Evolutionary conservation across 208 protist genomes (phyloP), one percentile per base, ranked within the genome.

Genomic region (Crithidia brevicula): DNA sequence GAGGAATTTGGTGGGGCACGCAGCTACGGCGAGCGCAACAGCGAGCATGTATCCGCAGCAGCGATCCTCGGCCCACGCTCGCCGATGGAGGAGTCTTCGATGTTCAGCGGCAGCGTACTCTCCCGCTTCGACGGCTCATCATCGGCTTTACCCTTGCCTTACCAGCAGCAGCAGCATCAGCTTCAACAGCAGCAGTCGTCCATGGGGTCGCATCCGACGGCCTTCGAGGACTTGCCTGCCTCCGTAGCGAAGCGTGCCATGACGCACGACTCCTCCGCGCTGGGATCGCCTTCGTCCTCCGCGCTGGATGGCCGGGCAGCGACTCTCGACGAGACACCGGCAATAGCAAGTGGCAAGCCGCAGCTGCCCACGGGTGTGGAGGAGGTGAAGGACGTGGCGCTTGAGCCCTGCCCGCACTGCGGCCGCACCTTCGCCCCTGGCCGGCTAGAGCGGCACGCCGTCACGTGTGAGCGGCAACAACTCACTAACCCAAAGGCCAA

Each of bases 381-480:
- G 4, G 53, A 60, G 43, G 68, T 36, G 68, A 59, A 68, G 42
- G 76, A 86, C 16, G 66, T 84, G 31, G 27, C 36, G 54, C 72
- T 92, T n/a, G 74, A 66, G 67, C 79, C 82, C 22, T 95, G 90
- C 60, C 82, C 83, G 8, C 67, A 87, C 65, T 95, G 90, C 59
- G 85, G 85, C 47, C 84, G 90, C 52, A 85, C 72, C 13, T 95
- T 93, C 58, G 82, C 83, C 1, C 34, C 73, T 3, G 77, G 79
- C 23, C 81, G 83, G 0, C 72, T 91, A 36, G 72, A 81, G 13
- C 77, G 83, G 18, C 90, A 95, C 56, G 75, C 79, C 4, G 62
- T 45, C 8, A 74, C 84, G 1, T 95, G 90, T 59, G 61, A 73
- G 43, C 57, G 67, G 18, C 63, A 79, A 11, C 59, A 61, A 22